Base-by-base conservation (phyloP, 495 filamentous ascomycete genomes). In the Trichoderma orchidacearum region DNA sequence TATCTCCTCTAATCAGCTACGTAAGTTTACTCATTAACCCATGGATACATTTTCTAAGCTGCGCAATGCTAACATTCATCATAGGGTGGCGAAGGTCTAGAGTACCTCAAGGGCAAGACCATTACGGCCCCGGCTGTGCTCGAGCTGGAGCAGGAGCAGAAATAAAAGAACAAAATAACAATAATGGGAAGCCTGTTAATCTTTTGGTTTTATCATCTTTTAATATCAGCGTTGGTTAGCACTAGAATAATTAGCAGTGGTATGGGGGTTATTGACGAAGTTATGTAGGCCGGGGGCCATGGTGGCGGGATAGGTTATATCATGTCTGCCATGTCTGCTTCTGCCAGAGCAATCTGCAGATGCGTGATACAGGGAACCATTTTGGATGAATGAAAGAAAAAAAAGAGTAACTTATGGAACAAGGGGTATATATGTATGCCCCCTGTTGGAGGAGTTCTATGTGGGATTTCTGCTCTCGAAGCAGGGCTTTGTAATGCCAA, bases 1-100 rank as follows among this genome's bases (percentile, higher is more conserved):
- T 99, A 18, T 94, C 89, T 59, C 94, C 93, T 21, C 72, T 96
- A 67, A 85, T 92, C 65, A 95, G 90, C 80, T 99, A 99, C 66
- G 91, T 95, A 83, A 80, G 90, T 83, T 58, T 8, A 36, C n/a
- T 57, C 32, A 51, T 58, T 45, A 51, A 12, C 6, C 15, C 27
- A 3, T 3, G 3, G 9, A 25, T 17, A 27, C 12, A 28, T 27
- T 3, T 58, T 60, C 15, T 7, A 32, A 11, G 8, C 12, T n/a
- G n/a, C n/a, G n/a, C 28, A 1, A 18, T 13, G 31, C 53, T 55
- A 55, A 55, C 53, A 35, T 35, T 5, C 15, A 27, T 51, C 66
- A 53, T 61, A 95, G 90, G 88, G 83, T 58, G 93, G 94, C 60
- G 93, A 98, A 72, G 91, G 90, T 53, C 79, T 98, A 15, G 84